A percentile compares a stretch with the other conserved stretches of the same genome.
Conservation (phyloP, 345 rosid species). For the Dovyalis caffra region DNA sequence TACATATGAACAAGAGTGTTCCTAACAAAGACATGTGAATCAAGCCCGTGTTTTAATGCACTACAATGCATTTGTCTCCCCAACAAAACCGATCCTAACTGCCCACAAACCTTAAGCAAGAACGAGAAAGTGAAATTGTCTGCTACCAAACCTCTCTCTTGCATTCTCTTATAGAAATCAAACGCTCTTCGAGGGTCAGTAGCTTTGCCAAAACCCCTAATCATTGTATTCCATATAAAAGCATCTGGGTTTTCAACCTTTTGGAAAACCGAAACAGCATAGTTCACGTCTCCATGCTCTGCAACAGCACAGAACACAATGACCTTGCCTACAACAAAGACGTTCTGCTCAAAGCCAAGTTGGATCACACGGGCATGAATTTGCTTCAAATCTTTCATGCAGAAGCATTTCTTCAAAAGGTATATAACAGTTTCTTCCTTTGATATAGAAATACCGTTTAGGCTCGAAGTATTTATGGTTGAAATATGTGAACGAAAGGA, state of each 20-base stretch:
- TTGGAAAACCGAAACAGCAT: conserved; percentile 33
- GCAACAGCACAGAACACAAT: conserved; percentile 40
- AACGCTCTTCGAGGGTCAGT: conserved; percentile 23
- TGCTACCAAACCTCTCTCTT: conserved; percentile 21
- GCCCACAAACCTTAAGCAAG: conserved; percentile 43
- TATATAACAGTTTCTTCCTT: conserved; percentile 23
- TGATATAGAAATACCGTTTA: neutral
- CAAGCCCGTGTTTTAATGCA: conserved; percentile 35
- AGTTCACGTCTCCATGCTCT: conserved; percentile 36
- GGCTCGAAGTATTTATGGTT: neutral
- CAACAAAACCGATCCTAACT: conserved; percentile 18
- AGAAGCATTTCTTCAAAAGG: conserved; percentile 37
- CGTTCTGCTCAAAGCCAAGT: conserved; percentile 25
- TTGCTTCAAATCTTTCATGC: conserved; percentile 24
- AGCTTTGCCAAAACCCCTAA: conserved; percentile 37
- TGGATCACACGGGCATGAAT: conserved; percentile 35
- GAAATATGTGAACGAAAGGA: neutral
- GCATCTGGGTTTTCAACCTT: conserved; percentile 34
- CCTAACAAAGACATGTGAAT: conserved; percentile 35
- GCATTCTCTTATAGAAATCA: conserved; percentile 32
- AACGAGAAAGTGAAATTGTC: conserved; percentile 48
- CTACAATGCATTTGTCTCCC: conserved; percentile 45
- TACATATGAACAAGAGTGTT: conserved; percentile 35
- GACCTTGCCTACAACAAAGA: conserved; percentile 33
- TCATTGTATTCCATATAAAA: conserved; percentile 50